Evolutionary conservation across 441 rosid species (phyloP).

Genomic region (Populus hybrid): DNA sequence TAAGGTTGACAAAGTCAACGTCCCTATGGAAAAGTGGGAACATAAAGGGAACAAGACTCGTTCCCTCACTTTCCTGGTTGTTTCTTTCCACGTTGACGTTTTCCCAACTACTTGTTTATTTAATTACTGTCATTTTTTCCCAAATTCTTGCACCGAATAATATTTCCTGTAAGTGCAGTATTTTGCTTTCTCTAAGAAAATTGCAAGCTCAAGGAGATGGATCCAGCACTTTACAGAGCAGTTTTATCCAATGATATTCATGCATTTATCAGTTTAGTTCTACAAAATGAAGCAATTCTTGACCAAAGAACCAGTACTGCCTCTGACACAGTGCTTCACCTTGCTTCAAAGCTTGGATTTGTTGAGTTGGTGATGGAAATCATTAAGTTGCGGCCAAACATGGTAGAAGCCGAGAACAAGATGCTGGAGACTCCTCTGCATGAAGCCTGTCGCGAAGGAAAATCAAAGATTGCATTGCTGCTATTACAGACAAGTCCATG

Average conservation of each 20-base stretch:
- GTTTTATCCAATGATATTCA: neutral
- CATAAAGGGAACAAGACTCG: no score
- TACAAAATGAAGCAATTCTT: constrained; percentile 11
- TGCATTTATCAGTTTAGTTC: constrained; percentile 6
- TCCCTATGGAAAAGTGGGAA: no score
- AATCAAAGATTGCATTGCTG: constrained; percentile 9
- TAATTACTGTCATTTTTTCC: neutral
- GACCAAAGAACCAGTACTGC: constrained; percentile 9
- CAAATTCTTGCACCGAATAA: neutral
- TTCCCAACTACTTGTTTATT: neutral
- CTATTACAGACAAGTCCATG: constrained; percentile 20
- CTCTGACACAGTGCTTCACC: constrained; percentile 21
- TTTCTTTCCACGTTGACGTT: no score
- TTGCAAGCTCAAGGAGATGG: constrained; percentile 2
- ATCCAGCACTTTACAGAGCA: constrained; percentile 14
- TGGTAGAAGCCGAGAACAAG: constrained; percentile 21
- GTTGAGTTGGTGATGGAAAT: constrained; percentile 21
- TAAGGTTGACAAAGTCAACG: no score
- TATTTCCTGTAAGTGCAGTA: no score
- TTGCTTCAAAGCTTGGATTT: constrained; percentile 23
- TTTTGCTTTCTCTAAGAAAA: no score
- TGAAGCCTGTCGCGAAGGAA: constrained; percentile 31
- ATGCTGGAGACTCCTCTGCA: constrained; percentile 29
- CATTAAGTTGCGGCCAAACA: constrained; percentile 15
- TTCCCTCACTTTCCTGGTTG: no score